Conservation (phyloP, 371 early-diverging fungal species). For the Actinomortierella wolfii region DNA sequence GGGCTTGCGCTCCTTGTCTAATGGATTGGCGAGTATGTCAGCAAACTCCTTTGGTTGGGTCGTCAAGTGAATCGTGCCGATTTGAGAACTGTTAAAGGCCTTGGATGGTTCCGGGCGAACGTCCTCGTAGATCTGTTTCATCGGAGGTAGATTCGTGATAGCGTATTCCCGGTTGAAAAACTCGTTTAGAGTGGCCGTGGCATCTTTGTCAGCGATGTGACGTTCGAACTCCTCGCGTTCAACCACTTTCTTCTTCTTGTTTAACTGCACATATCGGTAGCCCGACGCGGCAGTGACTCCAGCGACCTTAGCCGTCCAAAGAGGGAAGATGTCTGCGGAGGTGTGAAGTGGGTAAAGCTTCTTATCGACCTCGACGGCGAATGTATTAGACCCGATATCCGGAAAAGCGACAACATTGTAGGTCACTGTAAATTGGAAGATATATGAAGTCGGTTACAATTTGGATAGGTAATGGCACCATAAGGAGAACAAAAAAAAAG, state of each 20-base stretch:
- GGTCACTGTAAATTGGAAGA: conserved; percentile 8
- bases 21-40: conserved; percentile 11
- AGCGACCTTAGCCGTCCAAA: conserved; percentile 7
- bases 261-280: conserved; percentile 18
- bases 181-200: conserved; percentile 10
- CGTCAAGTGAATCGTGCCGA: conserved; percentile 11
- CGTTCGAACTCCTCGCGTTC: conserved; percentile 6
- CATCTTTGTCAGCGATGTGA: not conserved
- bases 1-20: conserved; percentile 4
- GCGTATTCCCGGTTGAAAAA: conserved; percentile 12
- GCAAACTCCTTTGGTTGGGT: conserved; percentile 5
- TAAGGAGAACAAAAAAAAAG: too few species aligned
- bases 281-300: not conserved
- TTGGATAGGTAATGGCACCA: conserved; percentile 6
- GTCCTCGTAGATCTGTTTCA: conserved; percentile 11
- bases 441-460: not conserved
- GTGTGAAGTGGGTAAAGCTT: conserved; percentile 1
- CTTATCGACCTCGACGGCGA: conserved; percentile 8
- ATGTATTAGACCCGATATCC: conserved; percentile 1
- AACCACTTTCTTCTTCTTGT: conserved; percentile 2
- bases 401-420: conserved; percentile 16
- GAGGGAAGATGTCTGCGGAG: conserved; percentile 3
- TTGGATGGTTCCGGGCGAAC: conserved; percentile 3
- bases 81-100: conserved; percentile 11
- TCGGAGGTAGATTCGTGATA: conserved; percentile 3